phyloP scores from a whole-genome alignment of 2,329 filamentous ascomycete species.

The Xylariaceae sp. region DNA sequence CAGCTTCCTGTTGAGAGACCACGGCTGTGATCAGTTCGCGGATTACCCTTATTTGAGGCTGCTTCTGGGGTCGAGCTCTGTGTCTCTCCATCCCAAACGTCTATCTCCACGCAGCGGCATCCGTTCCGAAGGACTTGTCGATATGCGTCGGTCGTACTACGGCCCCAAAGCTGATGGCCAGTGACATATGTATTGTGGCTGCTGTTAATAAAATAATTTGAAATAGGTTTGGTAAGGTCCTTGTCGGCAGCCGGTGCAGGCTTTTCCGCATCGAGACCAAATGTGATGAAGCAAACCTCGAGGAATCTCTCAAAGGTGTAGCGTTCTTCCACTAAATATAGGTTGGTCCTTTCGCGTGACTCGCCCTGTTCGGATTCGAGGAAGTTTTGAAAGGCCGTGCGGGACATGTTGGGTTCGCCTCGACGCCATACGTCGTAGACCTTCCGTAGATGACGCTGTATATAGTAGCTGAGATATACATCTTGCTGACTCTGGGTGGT shows the following conservation, averaged over 20 bases:
- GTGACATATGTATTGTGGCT: slow-evolving; percentile 93
- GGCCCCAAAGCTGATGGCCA: slow-evolving; percentile 79
- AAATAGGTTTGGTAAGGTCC: slow-evolving; percentile 65
- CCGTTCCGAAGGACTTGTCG: slow-evolving; percentile 65
- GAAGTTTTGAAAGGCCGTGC: slow-evolving; percentile 42
- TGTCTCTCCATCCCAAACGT: slow-evolving; percentile 78
- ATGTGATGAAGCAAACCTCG: slow-evolving; percentile 40
- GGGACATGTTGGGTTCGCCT: slow-evolving; percentile 28
- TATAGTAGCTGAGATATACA: slow-evolving; percentile 42
- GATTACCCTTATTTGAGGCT: slow-evolving; percentile 25
- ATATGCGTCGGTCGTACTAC: slow-evolving; percentile 74
- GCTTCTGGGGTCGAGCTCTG: slow-evolving; percentile 27
- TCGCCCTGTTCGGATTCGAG: slow-evolving; percentile 48
- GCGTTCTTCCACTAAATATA: slow-evolving; percentile 32
- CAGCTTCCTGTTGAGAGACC: slow-evolving; percentile 43
- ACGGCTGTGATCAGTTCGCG: slow-evolving; percentile 40
- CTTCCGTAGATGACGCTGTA: slow-evolving; percentile 43
- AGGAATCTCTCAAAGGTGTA: slow-evolving; percentile 49
- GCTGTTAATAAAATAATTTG: slow-evolving; percentile 90
- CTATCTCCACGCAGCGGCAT: slow-evolving; percentile 90
- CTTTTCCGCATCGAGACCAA: slow-evolving; percentile 39
- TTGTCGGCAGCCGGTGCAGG: slow-evolving; percentile 39
- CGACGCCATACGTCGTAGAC: slow-evolving; percentile 44
- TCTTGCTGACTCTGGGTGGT: slow-evolving; percentile 18
- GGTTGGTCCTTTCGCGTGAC: slow-evolving; percentile 8